Percentiles rank a stretch among this genome's conserved stretches.
phyloP scores from a whole-genome alignment of 2,329 filamentous ascomycete species.

The Stagonosporopsis cucurbitacearum region DNA sequence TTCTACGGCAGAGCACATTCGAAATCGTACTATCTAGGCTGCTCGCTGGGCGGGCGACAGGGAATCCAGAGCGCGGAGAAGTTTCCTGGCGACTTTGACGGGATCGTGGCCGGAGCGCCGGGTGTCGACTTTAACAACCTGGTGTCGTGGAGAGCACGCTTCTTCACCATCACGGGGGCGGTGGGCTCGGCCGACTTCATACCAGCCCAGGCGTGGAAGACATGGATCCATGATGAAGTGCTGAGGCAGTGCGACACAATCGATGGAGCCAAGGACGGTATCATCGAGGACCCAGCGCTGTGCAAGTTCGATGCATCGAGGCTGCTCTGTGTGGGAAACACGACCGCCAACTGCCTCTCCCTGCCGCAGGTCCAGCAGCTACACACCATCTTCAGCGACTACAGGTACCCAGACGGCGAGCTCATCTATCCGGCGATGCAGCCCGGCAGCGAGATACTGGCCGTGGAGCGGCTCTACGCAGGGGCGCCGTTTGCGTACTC shows the following conservation, averaged over 20 bases:
- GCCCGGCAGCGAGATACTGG: conserved; percentile 53
- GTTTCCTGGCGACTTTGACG: conserved; percentile 46
- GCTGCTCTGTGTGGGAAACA: conserved; percentile 40
- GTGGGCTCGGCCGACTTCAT: conserved; percentile 34
- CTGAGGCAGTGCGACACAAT: conserved; percentile 58
- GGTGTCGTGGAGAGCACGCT: conserved; percentile 37
- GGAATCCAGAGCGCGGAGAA: conserved; percentile 36
- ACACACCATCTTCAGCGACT: conserved; percentile 51
- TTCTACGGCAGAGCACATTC: conserved; percentile 48
- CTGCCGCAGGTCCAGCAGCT: conserved; percentile 52
- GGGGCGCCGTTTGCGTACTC: conserved; percentile 49
- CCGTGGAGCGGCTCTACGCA: conserved; percentile 46
- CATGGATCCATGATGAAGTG: conserved; percentile 52
- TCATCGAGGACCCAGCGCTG: conserved; percentile 53
- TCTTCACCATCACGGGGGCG: conserved; percentile 38
- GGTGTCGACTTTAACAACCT: conserved; percentile 41
- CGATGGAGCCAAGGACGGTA: conserved; percentile 57
- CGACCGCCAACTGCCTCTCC: conserved; percentile 50
- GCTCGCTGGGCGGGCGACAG: conserved; percentile 45
- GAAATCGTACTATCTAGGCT: conserved; percentile 50
- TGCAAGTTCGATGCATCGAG: conserved; percentile 48
- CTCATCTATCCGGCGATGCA: conserved; percentile 58
- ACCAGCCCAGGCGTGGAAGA: conserved; percentile 28
- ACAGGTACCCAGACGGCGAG: conserved; percentile 50
- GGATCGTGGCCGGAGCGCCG: conserved; percentile 43